Evolutionary conservation across 202 grass and related monocot species (phyloP), one percentile per base, ranked within the genome.

Genomic region (Panicum hallii): DNA sequence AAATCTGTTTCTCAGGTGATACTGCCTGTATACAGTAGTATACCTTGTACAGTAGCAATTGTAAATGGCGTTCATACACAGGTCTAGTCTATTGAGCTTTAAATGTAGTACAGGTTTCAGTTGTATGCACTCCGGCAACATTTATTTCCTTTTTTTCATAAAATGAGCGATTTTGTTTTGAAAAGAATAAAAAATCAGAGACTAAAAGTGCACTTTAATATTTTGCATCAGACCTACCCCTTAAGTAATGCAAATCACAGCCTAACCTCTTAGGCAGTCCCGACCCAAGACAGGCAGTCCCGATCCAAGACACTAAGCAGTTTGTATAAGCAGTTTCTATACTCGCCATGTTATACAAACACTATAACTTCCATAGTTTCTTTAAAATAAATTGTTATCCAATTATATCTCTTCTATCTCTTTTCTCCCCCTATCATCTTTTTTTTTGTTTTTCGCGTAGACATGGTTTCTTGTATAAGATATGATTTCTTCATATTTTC

Each of bases 1-100:
- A n/a, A 45, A 61, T 28, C 46, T 46, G 7, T 74, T 48, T 6
- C 26, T 60, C 78, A 87, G 85, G 62, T 69, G 47, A 78, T 78
- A 76, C 17, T 57, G 55, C 16, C 41, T 47, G 2, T n/a, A 23
- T 78, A 42, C 43, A 45, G 44, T 20, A 32, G 55, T 58, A 10
- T 23, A 58, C 16, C 20, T 58, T 58, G 26, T 58, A 1, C 17
- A 15, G 10, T n/a, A 36, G 48, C 10, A 36, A 34, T 12, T 65
- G 22, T 38, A 50, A 66, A 79, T 53, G 32, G 7, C 30, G 11
- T 63, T 52, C 6, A 74, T 26, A 63, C 2, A 12, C 7, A 73
- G 38, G 19, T 16, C 47, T 63, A 70, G 43, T 50, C 11, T 61
- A 63, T 12, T 47, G 11, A 57, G 4, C 45, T 8, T 66, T 43